These are phyloP conservation scores for Rhynchospora pubera DNA, from an alignment of 176 grass and related monocot genomes.

Conservation along the genomic window DNA sequence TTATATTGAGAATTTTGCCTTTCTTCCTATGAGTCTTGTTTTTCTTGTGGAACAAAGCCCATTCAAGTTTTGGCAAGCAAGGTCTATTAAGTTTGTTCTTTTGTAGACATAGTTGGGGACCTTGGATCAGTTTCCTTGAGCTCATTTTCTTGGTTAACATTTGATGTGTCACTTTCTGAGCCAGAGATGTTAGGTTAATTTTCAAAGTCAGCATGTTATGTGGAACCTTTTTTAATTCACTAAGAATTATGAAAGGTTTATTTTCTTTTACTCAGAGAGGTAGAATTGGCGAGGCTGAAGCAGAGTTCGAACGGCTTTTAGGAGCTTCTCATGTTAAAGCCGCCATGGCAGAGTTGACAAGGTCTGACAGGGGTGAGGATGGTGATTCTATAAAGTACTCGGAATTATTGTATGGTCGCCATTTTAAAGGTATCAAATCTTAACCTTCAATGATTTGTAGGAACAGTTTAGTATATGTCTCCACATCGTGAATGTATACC, in stretches of 20 bases:
- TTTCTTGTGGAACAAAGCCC: not conserved
- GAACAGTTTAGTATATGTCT: not conserved
- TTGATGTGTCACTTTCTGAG: not conserved
- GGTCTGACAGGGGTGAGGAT: constrained; percentile 67
- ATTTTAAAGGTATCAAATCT: constrained; percentile 64
- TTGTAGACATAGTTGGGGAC: not conserved
- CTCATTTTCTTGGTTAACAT: not conserved
- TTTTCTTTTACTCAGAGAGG: constrained; percentile 36
- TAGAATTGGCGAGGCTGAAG: constrained; percentile 84
- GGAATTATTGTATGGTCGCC: constrained; percentile 81
- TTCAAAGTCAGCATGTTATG: not conserved
- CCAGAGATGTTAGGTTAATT: constrained; percentile 7
- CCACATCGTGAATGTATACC: not conserved
- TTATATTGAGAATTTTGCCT: not conserved
- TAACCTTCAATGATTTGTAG: constrained; percentile 5
- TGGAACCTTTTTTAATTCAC: not conserved
- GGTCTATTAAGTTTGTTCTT: not conserved
- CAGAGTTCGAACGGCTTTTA: constrained; percentile 81
- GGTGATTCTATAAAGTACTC: constrained; percentile 85
- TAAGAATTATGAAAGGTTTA: constrained; percentile 10
- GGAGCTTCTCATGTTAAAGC: constrained; percentile 73
- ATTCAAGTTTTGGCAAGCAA: not conserved
- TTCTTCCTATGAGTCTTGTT: not conserved
- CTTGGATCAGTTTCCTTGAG: not conserved
- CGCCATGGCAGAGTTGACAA: constrained; percentile 85